phyloP scores from a whole-genome alignment of 805 yeast genomes.

The Sungouiozyma ichnusensis region DNA sequence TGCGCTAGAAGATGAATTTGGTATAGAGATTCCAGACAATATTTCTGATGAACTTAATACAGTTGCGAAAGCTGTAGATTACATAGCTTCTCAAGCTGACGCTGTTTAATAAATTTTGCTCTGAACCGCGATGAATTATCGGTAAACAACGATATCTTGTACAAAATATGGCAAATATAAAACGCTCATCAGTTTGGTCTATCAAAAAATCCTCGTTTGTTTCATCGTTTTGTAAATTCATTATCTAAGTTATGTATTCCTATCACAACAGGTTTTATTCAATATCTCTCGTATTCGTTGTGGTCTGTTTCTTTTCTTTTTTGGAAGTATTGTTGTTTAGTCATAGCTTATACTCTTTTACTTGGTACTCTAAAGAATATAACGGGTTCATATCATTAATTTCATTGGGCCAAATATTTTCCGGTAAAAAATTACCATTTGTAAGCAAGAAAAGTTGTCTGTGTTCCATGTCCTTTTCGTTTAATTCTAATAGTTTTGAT shows the following conservation, averaged over 20 bases:
- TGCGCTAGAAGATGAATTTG: conserved; percentile 89
- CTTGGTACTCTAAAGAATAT: conserved; percentile 17
- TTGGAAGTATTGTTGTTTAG: no score
- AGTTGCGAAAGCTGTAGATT: conserved; percentile 86
- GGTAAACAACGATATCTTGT: background rate
- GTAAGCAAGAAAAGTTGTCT: conserved; percentile 36
- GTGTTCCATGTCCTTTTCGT: conserved; percentile 34
- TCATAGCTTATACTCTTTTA: conserved; percentile 4
- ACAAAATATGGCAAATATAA: no score
- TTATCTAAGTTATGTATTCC: no score
- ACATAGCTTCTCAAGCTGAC: conserved; percentile 59
- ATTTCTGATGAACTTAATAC: conserved; percentile 90
- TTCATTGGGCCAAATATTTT: conserved; percentile 39
- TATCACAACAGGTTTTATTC: no score
- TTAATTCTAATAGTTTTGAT: conserved; percentile 29
- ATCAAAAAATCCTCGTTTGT: no score
- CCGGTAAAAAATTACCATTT: conserved; percentile 50
- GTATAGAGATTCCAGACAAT: conserved; percentile 77
- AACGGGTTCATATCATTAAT: conserved; percentile 26
- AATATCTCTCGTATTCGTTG: no score
- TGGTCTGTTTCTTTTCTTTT: no score
- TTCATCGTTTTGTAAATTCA: no score
- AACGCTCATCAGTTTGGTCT: no score
- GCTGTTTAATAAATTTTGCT: conserved; percentile 21
- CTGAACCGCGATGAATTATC: background rate